These are phyloP conservation scores for Pseudotsuga menziesii DNA, from an alignment of 75 land plant species.

Conservation along the genomic window DNA sequence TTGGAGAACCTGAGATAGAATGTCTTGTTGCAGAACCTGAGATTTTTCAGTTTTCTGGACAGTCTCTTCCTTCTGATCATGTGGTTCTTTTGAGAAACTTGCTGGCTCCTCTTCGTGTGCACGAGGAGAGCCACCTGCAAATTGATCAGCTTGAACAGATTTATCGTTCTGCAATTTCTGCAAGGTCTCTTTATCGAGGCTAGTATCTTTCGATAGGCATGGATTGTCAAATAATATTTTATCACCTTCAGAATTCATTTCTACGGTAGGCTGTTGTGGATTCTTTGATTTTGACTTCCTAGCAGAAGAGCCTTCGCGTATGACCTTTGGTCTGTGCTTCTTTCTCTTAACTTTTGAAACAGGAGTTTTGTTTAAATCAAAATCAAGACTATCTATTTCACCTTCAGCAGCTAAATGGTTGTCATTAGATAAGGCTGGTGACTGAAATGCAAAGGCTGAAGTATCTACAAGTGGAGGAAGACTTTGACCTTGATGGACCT, in stretches of 20 bases:
- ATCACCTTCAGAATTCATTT: not conserved
- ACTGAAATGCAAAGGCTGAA: not conserved
- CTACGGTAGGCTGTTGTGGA: not conserved
- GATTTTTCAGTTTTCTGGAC: not conserved
- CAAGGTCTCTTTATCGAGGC: not conserved
- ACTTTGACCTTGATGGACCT: not conserved
- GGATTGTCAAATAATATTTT: not conserved
- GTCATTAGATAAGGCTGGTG: not conserved
- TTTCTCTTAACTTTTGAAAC: conserved; percentile 36
- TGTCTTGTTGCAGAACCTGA: too few species aligned
- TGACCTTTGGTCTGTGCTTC: conserved; percentile 53
- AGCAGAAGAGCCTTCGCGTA: conserved; percentile 38
- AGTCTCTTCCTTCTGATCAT: not conserved
- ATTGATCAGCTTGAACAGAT: not conserved
- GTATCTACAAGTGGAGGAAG: conserved; percentile 9
- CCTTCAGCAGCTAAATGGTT: conserved; percentile 6
- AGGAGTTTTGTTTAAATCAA: conserved; percentile 49
- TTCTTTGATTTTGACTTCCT: conserved; percentile 22
- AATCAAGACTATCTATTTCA: not conserved
- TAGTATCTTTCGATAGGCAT: not conserved
- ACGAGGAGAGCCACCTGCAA: not conserved
- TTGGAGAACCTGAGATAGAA: not conserved
- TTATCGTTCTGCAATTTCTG: not conserved
- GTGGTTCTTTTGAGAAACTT: not conserved
- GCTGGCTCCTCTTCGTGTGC: not conserved